Evolutionary conservation across 768 basidiomycete genomes (phyloP), one percentile per base, ranked within the genome.

Genomic region (Podaxis mareebaensis): DNA sequence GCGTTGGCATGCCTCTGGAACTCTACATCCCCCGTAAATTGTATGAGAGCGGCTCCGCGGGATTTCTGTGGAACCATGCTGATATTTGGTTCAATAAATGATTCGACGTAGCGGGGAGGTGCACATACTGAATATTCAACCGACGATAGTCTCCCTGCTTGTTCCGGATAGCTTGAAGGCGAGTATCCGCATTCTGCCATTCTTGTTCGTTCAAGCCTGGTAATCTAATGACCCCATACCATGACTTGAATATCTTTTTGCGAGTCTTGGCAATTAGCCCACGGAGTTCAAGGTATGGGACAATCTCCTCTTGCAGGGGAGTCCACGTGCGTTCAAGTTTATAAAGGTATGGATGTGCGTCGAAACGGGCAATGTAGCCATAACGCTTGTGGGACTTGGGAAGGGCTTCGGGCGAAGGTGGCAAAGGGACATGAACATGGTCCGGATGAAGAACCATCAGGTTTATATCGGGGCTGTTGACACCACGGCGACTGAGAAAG

Each of bases 11-110:
- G 73, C 54, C 75, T 72, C 46, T 75, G 72, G 69, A 88, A 87
- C 26, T 78, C 76, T 0, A 53, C 46, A 68, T 89, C 86, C 8
- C 89, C 89, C 1, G 89, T 91, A 22, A 83, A 67, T 12, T 77
- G 67, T 38, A 91, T 73, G 28, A 83, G 72, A 0, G 85, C 84
- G 0, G 87, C 80, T 17, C 84, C 85, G 6, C 76, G 76, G 1
- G 81, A 82, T 60, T 81, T 80, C 56, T 78, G 67, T 2, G 86
- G 81, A 13, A 80, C 75, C 30, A 85, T 60, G 61, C 85, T 81
- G 53, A 51, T 28, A 51, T 11, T 12, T 42, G 51, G 2, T 17
- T 75, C 57, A 49, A 63, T 39, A 15, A 2, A 33, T 30, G 39
- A 22, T 20, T 26, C 30, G 7, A 40, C 12, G 36, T 55, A 17